phyloP scores from a whole-genome alignment of 1,139 yeast genomes.

The Torulaspora pretoriensis region DNA sequence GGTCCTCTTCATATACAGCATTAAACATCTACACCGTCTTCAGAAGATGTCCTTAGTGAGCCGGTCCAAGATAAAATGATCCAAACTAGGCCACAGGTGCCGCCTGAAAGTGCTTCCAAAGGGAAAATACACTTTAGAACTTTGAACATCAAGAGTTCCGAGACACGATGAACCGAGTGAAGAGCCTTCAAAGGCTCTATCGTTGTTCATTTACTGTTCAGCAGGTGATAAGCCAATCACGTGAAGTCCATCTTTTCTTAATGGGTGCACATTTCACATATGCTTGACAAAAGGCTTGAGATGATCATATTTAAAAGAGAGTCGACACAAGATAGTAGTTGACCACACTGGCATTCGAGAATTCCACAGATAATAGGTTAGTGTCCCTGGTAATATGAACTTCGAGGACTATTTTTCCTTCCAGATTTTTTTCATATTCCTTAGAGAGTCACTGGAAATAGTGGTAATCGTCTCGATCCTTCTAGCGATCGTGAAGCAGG shows the following conservation, averaged over 20 bases:
- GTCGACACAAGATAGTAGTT: background rate
- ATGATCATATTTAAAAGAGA: background rate
- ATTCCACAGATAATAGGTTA: background rate
- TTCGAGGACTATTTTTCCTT: conserved; percentile 40
- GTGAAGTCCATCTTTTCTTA: background rate
- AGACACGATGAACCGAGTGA: too few species aligned
- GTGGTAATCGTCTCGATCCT: conserved; percentile 84
- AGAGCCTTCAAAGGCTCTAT: background rate
- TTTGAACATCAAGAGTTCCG: too few species aligned
- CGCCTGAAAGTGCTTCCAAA: background rate
- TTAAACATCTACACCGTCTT: conserved; percentile 40
- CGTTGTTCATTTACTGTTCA: too few species aligned
- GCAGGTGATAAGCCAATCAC: background rate
- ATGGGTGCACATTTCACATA: background rate
- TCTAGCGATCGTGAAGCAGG: conserved; percentile 81
- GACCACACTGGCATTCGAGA: background rate
- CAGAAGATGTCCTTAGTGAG: conserved; percentile 45
- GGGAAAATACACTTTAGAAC: background rate
- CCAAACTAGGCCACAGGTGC: background rate
- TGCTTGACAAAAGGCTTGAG: background rate
- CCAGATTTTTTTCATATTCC: conserved; percentile 71
- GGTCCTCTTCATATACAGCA: conserved; percentile 39
- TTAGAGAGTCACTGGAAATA: conserved; percentile 89
- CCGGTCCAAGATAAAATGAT: conserved; percentile 17
- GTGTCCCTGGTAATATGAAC: conserved; percentile 13